Evolutionary conservation across 768 basidiomycete species (phyloP), one percentile per base, ranked within the genome.

Genomic region (Erythrobasidium yunnanense): DNA sequence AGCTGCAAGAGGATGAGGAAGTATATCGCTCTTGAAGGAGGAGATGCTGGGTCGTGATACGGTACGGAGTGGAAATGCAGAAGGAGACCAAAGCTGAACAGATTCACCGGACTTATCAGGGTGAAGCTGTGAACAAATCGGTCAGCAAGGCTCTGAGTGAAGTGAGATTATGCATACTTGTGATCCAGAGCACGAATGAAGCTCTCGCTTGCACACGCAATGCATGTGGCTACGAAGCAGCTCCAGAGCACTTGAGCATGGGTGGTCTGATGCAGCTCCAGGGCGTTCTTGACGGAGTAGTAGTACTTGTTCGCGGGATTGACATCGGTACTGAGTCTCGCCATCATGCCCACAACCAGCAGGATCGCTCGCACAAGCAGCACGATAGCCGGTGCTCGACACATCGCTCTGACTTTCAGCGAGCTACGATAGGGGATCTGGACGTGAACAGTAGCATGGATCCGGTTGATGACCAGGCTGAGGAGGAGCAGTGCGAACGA

Each of bases 221-320:
- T 22, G 27, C 60, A 63, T 5, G 27, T 23, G 27, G 60, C 60
- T 2, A 63, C 33, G 60, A 63, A 63, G 18, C 47, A 63, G 46
- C 25, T n/a, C 60, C 60, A 63, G 4, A 63, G 60, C 3, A 63
- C 60, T 3, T 46, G n/a, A 20, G 60, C 60, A 23, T 63, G 60
- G 4, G 56, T 58, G 3, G n/a, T 47, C 6, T 35, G 8, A 17
- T 55, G 32, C 6, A 22, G 33, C n/a, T 42, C 35, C 4, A 58
- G n/a, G 3, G 45, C 34, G 47, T 42, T 45, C 56, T 58, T 58
- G 8, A 58, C 38, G 3, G 56, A 58, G 38, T 58, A 58, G 23
- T 22, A 58, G 17, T 42, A 42, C n/a, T n/a, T 11, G 38, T n/a
- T 42, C 11, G 38, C 33, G 13, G 32, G 38, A 11, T 30, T 20